Evolutionary conservation across 768 basidiomycete species (phyloP).

Genomic region (Suillus hirtellus): DNA sequence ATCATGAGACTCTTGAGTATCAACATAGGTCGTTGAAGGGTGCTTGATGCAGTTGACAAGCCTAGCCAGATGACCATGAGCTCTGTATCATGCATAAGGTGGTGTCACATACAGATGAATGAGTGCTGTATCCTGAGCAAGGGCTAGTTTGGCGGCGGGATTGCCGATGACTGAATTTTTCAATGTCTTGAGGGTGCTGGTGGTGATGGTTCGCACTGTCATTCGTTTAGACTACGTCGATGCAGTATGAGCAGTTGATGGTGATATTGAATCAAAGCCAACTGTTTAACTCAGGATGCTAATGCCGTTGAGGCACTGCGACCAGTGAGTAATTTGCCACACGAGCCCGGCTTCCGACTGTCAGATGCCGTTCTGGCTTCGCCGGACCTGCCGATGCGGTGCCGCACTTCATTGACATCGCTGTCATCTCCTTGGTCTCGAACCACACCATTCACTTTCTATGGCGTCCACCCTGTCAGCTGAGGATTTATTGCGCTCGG

Average conservation of each 20-base stretch:
- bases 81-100: not conserved
- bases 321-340: not conserved
- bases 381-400: not conserved
- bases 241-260: not conserved
- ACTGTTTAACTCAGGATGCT: not conserved
- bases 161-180: constrained; percentile 83
- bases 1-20: constrained; percentile 41
- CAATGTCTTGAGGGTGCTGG: constrained; percentile 53
- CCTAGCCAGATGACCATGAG: constrained; percentile 35
- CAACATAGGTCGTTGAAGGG: constrained; percentile 31
- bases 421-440: not conserved
- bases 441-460: not conserved
- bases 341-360: constrained; percentile 6
- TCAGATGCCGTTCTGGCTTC: not conserved
- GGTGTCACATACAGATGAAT: constrained; percentile 48
- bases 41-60: constrained; percentile 63
- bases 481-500: constrained; percentile 29
- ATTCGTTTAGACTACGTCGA: constrained; percentile 13
- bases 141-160: constrained; percentile 62
- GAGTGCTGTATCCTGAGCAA: constrained; percentile 57
- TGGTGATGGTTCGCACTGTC: constrained; percentile 33
- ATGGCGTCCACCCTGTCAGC: not conserved
- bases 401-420: not conserved
- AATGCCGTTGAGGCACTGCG: too few relatives aligned
- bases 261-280: constrained; percentile 1